phyloP scores from a whole-genome alignment of 768 basidiomycete genomes.

The Tephrocybe rancida region DNA sequence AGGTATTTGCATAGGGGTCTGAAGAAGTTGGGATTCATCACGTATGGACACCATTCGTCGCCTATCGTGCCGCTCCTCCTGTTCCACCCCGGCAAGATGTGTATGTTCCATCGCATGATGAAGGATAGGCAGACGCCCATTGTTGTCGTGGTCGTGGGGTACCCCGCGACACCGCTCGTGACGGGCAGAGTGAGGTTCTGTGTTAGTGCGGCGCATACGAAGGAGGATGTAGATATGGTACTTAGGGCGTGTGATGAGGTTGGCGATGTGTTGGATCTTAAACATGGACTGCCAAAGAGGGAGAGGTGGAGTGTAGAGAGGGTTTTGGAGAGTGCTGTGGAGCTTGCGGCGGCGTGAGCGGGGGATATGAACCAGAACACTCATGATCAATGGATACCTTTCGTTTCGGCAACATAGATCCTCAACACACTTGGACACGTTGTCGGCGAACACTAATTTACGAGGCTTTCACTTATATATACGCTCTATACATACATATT shows the following conservation, averaged over 20 bases:
- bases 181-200: constrained; percentile 93
- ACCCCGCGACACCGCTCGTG: constrained; percentile 88
- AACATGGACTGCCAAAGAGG: constrained; percentile 57
- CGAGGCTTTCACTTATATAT: too few relatives aligned
- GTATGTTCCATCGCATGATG: constrained; percentile 90
- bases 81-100: constrained; percentile 95
- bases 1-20: constrained; percentile 89
- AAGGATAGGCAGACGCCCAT: constrained; percentile 76
- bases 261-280: constrained; percentile 88
- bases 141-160: constrained; percentile 87
- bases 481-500: too few relatives aligned
- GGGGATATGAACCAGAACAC: too few relatives aligned
- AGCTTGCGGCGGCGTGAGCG: constrained; percentile 46
- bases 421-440: too few relatives aligned
- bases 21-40: constrained; percentile 93
- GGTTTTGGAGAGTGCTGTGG: constrained; percentile 70
- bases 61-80: constrained; percentile 93
- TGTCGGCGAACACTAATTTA: too few relatives aligned
- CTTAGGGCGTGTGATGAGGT: constrained; percentile 90
- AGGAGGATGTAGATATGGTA: constrained; percentile 90
- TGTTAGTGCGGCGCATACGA: constrained; percentile 92
- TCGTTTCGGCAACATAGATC: too few relatives aligned
- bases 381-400: too few relatives aligned
- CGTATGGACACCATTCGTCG: constrained; percentile 87
- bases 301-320: constrained; percentile 83